Evolutionary conservation across 2,329 filamentous ascomycete genomes (phyloP).

Genomic region (Dactylellina sp.): DNA sequence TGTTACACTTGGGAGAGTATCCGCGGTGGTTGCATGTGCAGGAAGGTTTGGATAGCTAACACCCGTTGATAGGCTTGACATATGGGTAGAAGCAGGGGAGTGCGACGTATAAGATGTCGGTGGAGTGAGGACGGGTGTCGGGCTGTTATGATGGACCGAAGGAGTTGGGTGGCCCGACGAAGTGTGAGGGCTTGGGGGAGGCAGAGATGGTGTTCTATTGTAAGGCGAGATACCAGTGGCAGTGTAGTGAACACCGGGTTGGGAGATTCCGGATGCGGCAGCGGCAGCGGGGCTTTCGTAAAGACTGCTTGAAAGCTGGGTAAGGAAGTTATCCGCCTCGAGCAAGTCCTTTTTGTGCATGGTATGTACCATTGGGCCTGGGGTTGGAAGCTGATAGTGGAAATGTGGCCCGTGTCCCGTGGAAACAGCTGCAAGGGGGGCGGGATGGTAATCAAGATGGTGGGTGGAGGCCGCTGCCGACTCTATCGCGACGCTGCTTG

Average conservation of each 20-base stretch:
- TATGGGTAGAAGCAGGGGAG: slow-evolving; percentile 57
- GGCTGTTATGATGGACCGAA: slow-evolving; percentile 52
- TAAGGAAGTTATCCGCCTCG: slow-evolving; percentile 92
- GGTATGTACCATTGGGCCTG: slow-evolving; percentile 76
- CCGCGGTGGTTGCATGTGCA: slow-evolving; percentile 72
- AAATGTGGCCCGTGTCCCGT: slow-evolving; percentile 65
- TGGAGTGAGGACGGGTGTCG: slow-evolving; percentile 55
- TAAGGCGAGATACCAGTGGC: slow-evolving; percentile 39
- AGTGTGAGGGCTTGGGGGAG: slow-evolving; percentile 52
- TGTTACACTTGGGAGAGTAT: slow-evolving; percentile 74
- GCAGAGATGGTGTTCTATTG: slow-evolving; percentile 45
- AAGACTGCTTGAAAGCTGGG: slow-evolving; percentile 94
- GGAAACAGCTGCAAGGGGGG: slow-evolving; percentile 68
- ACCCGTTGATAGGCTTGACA: slow-evolving; percentile 57
- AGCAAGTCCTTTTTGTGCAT: slow-evolving; percentile 93
- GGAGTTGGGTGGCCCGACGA: slow-evolving; percentile 54
- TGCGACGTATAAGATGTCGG: slow-evolving; percentile 56
- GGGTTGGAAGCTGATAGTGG: slow-evolving; percentile 65
- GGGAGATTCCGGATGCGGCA: slow-evolving; percentile 72
- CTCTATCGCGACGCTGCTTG: slow-evolving; percentile 71
- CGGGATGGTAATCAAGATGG: slow-evolving; percentile 69
- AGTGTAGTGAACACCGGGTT: slow-evolving; percentile 52
- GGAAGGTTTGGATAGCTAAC: slow-evolving; percentile 81
- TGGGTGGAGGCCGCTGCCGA: slow-evolving; percentile 60
- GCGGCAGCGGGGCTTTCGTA: slow-evolving; percentile 91